Evolutionary conservation across 306 rosid species (phyloP).

Genomic region (Vigna unguiculata): DNA sequence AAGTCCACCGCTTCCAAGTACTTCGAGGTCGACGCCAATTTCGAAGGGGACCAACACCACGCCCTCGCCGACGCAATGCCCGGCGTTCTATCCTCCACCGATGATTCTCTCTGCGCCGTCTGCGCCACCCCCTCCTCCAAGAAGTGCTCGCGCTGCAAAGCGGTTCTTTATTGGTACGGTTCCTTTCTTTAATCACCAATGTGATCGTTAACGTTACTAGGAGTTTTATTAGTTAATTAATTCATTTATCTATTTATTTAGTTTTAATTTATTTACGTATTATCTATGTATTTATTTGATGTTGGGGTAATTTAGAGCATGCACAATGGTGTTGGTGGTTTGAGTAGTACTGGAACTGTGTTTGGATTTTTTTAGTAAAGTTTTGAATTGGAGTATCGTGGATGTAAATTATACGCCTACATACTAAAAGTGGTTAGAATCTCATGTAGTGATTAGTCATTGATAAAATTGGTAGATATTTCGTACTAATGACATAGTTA

Average conservation of each 20-base stretch:
- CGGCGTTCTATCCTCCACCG: slow-evolving; percentile 43
- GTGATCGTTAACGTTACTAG: not conserved
- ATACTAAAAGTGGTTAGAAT: too few species aligned
- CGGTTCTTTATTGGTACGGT: slow-evolving; percentile 74
- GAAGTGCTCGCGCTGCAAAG: slow-evolving; percentile 89
- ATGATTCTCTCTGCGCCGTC: slow-evolving; percentile 40
- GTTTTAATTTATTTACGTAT: too few species aligned
- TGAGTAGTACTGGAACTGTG: not conserved
- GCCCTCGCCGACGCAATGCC: slow-evolving; percentile 61
- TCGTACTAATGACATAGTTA: not conserved
- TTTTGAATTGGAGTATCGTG: not conserved
- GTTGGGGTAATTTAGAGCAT: not conserved
- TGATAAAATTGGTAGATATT: not conserved
- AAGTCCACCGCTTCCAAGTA: slow-evolving; percentile 88
- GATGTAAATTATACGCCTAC: not conserved
- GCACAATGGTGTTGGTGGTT: not conserved
- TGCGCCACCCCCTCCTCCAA: slow-evolving; percentile 60
- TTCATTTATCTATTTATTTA: not conserved
- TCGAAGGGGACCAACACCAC: slow-evolving; percentile 60
- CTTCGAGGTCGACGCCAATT: slow-evolving; percentile 88
- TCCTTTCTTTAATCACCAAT: not conserved
- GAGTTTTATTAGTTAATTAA: not conserved
- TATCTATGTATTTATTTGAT: not conserved
- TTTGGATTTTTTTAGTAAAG: not conserved
- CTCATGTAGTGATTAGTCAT: too few species aligned